These are phyloP conservation scores for Cinchona pubescens DNA, from an alignment of 257 asterid genomes.

Conservation along the genomic window DNA sequence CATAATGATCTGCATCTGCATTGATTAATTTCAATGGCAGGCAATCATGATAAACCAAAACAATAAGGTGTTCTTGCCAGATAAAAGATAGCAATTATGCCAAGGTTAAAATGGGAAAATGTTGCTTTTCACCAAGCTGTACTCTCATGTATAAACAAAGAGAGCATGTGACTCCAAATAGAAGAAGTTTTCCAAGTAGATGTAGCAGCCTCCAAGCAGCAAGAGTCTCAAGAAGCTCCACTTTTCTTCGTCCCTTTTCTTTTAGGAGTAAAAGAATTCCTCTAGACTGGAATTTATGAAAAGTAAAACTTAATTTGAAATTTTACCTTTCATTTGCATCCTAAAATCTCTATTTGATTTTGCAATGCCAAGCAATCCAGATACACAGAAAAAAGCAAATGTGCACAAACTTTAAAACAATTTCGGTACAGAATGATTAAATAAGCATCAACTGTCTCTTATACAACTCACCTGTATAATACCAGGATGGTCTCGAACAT, in stretches of 20 bases:
- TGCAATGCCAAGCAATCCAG: background rate
- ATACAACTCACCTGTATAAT: constrained; percentile 84
- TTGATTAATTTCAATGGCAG: background rate
- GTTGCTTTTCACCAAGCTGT: background rate
- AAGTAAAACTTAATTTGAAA: background rate
- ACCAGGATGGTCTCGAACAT: constrained; percentile 91
- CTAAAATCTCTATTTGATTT: background rate
- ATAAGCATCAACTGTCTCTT: too few relatives aligned
- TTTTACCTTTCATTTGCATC: background rate
- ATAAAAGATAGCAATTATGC: background rate
- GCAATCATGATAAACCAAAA: background rate
- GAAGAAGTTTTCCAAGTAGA: background rate
- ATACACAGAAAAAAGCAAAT: background rate
- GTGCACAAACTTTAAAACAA: background rate
- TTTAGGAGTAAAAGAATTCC: too few relatives aligned
- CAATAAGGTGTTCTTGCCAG: background rate
- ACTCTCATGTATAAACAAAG: background rate
- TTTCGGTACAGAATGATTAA: background rate
- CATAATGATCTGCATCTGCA: background rate
- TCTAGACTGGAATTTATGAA: background rate
- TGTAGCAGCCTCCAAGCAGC: background rate
- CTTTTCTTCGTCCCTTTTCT: background rate
- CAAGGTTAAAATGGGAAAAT: background rate
- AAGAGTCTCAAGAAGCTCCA: background rate
- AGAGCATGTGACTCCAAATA: background rate